phyloP scores from a whole-genome alignment of 2,329 filamentous ascomycete species.

The Phyllosticta citriasiana region DNA sequence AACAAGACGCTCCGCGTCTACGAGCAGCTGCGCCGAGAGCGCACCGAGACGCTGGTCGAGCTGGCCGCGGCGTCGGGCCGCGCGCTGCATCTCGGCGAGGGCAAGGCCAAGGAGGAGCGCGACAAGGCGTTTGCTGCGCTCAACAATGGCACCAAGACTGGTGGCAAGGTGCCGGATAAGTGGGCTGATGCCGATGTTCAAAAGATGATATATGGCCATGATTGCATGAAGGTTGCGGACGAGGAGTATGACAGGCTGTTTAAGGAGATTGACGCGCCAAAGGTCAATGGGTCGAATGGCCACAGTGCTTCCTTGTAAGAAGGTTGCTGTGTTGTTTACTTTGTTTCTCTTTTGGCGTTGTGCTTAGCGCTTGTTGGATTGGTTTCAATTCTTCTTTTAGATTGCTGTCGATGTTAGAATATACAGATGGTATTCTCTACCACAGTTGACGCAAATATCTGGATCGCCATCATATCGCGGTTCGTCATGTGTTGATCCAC shows the following conservation, averaged over 20 bases:
- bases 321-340: background rate
- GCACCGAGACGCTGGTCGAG: slow-evolving; percentile 48
- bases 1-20: slow-evolving; percentile 46
- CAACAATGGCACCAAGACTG: slow-evolving; percentile 25
- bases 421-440: background rate
- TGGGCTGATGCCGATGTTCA: slow-evolving; percentile 45
- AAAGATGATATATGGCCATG: slow-evolving; percentile 37
- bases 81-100: slow-evolving; percentile 47
- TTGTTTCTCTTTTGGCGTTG: background rate
- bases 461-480: background rate
- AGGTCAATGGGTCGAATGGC: background rate
- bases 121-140: slow-evolving; percentile 45
- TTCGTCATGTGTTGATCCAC: too few species aligned
- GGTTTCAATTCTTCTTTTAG: background rate
- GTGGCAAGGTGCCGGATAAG: slow-evolving; percentile 38
- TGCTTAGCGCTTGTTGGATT: background rate
- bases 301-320: background rate
- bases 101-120: slow-evolving; percentile 48
- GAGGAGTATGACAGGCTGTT: slow-evolving; percentile 27
- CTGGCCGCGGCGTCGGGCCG: slow-evolving; percentile 46
- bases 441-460: background rate
- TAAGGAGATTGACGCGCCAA: background rate
- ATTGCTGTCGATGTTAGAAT: background rate
- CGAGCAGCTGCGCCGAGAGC: slow-evolving; percentile 45
- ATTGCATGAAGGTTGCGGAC: slow-evolving; percentile 36